Evolutionary conservation across 2,329 filamentous ascomycete species (phyloP), one percentile per base, ranked within the genome.

Genomic region (Ceratocystis harringtonii): DNA sequence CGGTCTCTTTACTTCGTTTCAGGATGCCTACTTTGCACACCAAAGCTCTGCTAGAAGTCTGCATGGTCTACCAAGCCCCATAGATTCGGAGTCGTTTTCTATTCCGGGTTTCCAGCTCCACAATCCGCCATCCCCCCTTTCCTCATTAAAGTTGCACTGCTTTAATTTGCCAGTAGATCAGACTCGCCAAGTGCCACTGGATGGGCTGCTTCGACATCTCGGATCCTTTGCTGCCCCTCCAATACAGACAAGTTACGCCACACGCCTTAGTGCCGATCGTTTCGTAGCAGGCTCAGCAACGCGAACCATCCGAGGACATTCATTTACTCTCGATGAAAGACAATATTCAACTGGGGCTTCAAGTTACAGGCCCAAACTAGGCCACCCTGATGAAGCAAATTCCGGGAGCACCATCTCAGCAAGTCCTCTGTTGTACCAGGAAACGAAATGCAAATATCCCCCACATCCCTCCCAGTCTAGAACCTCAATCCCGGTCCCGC

Each of bases 241-340:
- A 3, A 41, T 25, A 25, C 62, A 41, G 8, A 36, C 43, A 25
- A 52, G 45, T 8, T 64, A 57, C 22, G 30, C 60, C 5, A 65
- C 64, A 12, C 64, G 64, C 30, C 36, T 57, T 6, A 65, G 64
- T 17, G 64, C 64, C 36, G 55, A 52, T n/a, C 64, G 64, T 4
- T 64, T 57, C 28, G 48, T 57, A n/a, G 62, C 62, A 28, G 62
- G 48, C 6, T 28, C 52, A 8, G 62, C 45, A 7, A 64, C 62
- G 19, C 48, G 62, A 12, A 52, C 48, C 19, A 5, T 3, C 19
- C 5, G 8, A 8, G 48, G 48, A 52, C 19, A 52, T 25, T 19
- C 19, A 15, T 1, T 25, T 10, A 5, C 48, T 25, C 8, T 12
- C 8, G 12, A 25, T 12, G 5, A 52, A 8, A 12, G 19, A 12